A percentile compares a stretch with the other conserved stretches of the same genome.
phyloP scores from a whole-genome alignment of 768 basidiomycete genomes.

The Solioccasus polychromus region DNA sequence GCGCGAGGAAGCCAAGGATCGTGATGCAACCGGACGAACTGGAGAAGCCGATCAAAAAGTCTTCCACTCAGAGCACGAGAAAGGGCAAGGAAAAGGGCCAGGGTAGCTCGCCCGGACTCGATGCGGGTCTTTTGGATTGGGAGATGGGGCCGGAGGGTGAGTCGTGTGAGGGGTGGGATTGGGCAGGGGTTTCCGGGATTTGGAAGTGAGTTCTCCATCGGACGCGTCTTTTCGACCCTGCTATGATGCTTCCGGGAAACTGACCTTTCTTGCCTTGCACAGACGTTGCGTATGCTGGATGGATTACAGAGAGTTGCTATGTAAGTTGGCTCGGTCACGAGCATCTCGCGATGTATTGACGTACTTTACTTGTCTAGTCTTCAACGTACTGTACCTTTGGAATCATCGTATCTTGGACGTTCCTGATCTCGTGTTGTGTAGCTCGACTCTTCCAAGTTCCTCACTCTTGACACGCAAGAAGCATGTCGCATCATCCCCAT shows the following conservation, averaged over 20 bases:
- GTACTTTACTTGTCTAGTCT: constrained; percentile 12
- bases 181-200: constrained; percentile 53
- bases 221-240: background rate
- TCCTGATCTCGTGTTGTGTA: constrained; percentile 1
- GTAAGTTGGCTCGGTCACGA: constrained; percentile 32
- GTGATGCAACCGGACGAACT: constrained; percentile 10
- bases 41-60: constrained; percentile 4
- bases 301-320: constrained; percentile 52
- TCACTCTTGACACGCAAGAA: constrained; percentile 35
- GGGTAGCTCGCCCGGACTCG: background rate
- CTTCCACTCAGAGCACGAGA: constrained; percentile 7
- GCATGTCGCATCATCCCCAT: constrained; percentile 54
- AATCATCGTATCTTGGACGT: background rate
- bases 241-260: too few relatives aligned
- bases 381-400: constrained; percentile 22
- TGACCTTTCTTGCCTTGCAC: constrained; percentile 2
- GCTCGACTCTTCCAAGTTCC: constrained; percentile 31
- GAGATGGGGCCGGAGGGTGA: constrained; percentile 20
- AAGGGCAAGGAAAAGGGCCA: constrained; percentile 17
- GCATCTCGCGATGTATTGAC: background rate
- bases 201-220: constrained; percentile 47
- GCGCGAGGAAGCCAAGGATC: constrained; percentile 13
- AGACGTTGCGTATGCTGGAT: constrained; percentile 60
- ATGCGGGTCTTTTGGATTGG: constrained; percentile 15
- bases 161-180: constrained; percentile 49